phyloP scores from a whole-genome alignment of 2,329 filamentous ascomycete genomes.

The Fusarium chlamydosporum region DNA sequence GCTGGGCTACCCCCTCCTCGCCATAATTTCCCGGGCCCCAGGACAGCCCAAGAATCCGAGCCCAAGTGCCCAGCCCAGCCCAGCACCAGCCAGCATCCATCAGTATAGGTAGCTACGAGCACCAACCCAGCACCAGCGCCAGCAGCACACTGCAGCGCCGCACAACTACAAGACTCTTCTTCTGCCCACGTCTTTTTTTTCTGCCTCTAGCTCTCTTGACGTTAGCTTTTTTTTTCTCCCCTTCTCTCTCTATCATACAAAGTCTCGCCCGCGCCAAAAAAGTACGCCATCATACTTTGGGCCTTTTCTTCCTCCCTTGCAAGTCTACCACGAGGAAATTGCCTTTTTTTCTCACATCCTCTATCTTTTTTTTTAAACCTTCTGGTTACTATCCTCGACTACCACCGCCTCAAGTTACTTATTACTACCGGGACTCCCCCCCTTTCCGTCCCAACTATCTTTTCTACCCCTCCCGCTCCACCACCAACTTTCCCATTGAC shows the following conservation, averaged over 20 bases:
- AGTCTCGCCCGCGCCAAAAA: conserved; percentile 44
- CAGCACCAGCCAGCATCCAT: neutral
- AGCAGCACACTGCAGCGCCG: conserved; percentile 33
- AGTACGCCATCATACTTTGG: conserved; percentile 42
- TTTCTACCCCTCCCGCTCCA: conserved; percentile 50
- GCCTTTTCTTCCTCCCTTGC: conserved; percentile 37
- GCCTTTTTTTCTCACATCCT: conserved; percentile 32
- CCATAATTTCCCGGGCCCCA: conserved; percentile 51
- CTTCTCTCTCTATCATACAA: conserved; percentile 13
- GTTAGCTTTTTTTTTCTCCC: conserved; percentile 33
- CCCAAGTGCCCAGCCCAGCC: conserved; percentile 6
- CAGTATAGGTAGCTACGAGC: neutral
- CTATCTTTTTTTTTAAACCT: conserved; percentile 37
- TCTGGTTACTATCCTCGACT: conserved; percentile 17
- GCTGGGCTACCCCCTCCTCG: conserved; percentile 38
- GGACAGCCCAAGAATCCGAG: conserved; percentile 41
- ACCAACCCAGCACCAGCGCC: conserved; percentile 5
- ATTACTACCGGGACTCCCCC: conserved; percentile 51
- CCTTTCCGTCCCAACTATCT: conserved; percentile 43
- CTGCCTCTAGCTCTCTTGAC: conserved; percentile 43
- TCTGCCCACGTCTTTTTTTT: conserved; percentile 38
- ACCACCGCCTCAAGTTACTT: conserved; percentile 33
- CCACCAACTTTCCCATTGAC: conserved; percentile 48
- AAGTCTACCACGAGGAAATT: conserved; percentile 39
- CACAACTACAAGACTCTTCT: conserved; percentile 43